phyloP scores from a whole-genome alignment of 2,329 filamentous ascomycete genomes.

The Sporothrix inflata region DNA sequence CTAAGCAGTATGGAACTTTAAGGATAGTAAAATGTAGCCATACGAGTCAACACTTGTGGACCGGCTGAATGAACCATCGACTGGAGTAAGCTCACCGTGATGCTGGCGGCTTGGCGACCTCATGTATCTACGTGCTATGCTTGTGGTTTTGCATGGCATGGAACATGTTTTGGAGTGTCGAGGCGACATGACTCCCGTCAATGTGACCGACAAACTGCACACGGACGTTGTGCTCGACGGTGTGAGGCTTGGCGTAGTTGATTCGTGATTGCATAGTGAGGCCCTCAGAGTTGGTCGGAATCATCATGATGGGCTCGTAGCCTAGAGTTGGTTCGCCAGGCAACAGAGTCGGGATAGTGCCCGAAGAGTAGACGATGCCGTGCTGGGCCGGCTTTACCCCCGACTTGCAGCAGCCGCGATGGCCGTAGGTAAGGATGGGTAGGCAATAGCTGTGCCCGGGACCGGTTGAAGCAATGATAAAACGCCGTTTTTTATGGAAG shows the following conservation, averaged over 20 bases:
- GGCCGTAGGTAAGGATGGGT: constrained; percentile 62
- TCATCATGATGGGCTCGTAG: constrained; percentile 51
- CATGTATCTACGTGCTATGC: not conserved
- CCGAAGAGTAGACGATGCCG: constrained; percentile 53
- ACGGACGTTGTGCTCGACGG: constrained; percentile 60
- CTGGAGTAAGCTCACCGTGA: not conserved
- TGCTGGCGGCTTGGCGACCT: not conserved
- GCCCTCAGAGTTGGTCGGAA: constrained; percentile 50
- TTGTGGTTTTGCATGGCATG: not conserved
- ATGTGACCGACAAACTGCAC: constrained; percentile 59
- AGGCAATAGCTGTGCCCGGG: constrained; percentile 60
- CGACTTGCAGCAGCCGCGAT: constrained; percentile 55
- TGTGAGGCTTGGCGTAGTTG: constrained; percentile 61
- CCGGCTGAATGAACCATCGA: not conserved
- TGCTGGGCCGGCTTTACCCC: constrained; percentile 58
- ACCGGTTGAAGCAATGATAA: constrained; percentile 57
- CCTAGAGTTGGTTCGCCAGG: constrained; percentile 53
- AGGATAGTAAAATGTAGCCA: not conserved
- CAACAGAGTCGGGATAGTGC: constrained; percentile 42
- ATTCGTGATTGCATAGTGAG: constrained; percentile 56
- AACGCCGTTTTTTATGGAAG: constrained; percentile 43
- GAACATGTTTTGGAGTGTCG: not conserved
- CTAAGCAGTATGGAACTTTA: no score
- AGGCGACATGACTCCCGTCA: not conserved
- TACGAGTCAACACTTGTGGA: not conserved